These are phyloP conservation scores for Filosporella fistucella DNA, from an alignment of 495 filamentous ascomycete species.

Conservation along the genomic window DNA sequence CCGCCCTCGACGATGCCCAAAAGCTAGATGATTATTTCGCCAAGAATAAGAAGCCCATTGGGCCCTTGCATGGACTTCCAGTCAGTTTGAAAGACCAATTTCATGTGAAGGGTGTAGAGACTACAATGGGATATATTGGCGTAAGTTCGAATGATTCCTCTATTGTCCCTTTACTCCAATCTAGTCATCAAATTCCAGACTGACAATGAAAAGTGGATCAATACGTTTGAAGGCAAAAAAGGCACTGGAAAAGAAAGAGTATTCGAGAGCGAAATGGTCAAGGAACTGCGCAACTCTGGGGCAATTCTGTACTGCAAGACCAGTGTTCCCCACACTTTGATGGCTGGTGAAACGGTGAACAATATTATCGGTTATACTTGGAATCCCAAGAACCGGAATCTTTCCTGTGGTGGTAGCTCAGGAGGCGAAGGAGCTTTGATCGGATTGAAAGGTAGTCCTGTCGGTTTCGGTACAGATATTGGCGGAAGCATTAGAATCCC, in stretches of 20 bases:
- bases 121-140: conserved; percentile 25
- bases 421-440: conserved; percentile 57
- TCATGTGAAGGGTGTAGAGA: conserved; percentile 23
- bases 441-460: conserved; percentile 48
- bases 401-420: conserved; percentile 55
- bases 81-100: conserved; percentile 55
- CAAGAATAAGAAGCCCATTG: conserved; percentile 30
- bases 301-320: conserved; percentile 57
- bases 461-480: conserved; percentile 58
- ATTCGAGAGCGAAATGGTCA: conserved; percentile 24
- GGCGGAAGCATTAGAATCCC: conserved; percentile 56
- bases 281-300: conserved; percentile 44
- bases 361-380: conserved; percentile 35
- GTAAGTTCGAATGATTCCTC: conserved; percentile 36
- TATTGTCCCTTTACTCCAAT: too few species aligned
- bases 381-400: conserved; percentile 45
- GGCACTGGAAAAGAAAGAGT: conserved; percentile 31
- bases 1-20: conserved; percentile 52
- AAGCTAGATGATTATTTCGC: conserved; percentile 49
- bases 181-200: too few species aligned
- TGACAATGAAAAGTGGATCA: too few species aligned
- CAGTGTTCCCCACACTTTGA: conserved; percentile 30
- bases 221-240: conserved; percentile 44
- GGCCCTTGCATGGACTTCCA: conserved; percentile 48
- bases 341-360: conserved; percentile 26